These are phyloP conservation scores for Penicillium sp. DNA, from an alignment of 2,329 filamentous ascomycete species.

Conservation along the genomic window DNA sequence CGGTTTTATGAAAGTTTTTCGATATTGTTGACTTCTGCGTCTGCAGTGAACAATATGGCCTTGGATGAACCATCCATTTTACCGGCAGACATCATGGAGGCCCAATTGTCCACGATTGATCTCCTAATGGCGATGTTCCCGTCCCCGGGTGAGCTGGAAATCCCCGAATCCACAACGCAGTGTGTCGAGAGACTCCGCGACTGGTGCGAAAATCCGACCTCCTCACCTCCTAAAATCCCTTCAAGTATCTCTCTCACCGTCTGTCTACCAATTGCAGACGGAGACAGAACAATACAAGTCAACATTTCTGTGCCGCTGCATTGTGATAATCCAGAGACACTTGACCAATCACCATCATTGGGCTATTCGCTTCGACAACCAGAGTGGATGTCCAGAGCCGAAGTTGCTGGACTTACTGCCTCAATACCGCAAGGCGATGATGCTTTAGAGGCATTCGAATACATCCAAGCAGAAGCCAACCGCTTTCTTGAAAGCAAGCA, in stretches of 20 bases:
- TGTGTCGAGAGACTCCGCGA: constrained; percentile 29
- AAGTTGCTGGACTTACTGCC: constrained; percentile 41
- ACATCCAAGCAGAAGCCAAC: constrained; percentile 42
- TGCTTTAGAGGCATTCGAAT: constrained; percentile 49
- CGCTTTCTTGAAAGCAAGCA: constrained; percentile 30
- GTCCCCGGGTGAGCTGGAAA: constrained; percentile 42
- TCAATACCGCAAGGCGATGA: constrained; percentile 46
- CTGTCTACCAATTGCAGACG: constrained; percentile 25
- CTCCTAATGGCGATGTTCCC: constrained; percentile 57
- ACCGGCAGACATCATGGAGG: constrained; percentile 48
- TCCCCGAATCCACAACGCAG: constrained; percentile 36
- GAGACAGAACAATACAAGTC: constrained; percentile 29
- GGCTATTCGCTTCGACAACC: constrained; percentile 49
- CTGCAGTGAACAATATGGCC: constrained; percentile 14
- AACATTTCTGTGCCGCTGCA: constrained; percentile 33
- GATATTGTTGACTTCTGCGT: neutral
- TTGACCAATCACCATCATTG: constrained; percentile 26
- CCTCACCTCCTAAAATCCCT: constrained; percentile 18
- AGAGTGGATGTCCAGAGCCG: constrained; percentile 54
- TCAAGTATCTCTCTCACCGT: constrained; percentile 27
- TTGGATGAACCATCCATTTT: constrained; percentile 25
- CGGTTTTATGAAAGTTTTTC: neutral
- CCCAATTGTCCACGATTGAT: constrained; percentile 53
- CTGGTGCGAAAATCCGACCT: constrained; percentile 27
- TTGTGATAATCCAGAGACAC: constrained; percentile 9